phyloP scores from a whole-genome alignment of 1,284 basidiomycete species.

The Irpex rosettiformis region DNA sequence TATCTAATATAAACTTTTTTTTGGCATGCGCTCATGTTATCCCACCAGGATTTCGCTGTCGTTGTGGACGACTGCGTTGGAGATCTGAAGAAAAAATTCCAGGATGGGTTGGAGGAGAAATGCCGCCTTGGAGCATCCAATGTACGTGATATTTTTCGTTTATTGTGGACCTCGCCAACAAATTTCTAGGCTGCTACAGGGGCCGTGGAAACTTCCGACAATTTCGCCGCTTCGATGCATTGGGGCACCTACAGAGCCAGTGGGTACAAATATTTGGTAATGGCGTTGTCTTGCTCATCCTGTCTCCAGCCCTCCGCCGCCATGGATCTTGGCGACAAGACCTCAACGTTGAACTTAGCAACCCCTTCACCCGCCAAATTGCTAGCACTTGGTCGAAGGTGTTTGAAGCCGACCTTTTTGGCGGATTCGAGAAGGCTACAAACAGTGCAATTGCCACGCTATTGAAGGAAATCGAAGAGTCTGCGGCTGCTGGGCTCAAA shows the following conservation, averaged over 20 bases:
- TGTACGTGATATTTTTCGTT: conserved; percentile 27
- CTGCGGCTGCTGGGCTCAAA: not conserved
- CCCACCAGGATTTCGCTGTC: not conserved
- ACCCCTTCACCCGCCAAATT: conserved; percentile 57
- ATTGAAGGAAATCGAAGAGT: not conserved
- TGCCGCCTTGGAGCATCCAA: conserved; percentile 47
- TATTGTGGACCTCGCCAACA: not conserved
- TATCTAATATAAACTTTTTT: no score
- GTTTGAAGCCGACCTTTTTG: conserved; percentile 59
- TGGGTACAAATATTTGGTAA: not conserved
- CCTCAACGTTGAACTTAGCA: conserved; percentile 53
- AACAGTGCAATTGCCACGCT: conserved; percentile 33
- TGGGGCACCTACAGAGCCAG: not conserved
- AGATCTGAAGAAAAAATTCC: conserved; percentile 46
- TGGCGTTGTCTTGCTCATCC: not conserved
- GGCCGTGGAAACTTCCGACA: not conserved
- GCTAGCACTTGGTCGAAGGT: conserved; percentile 56
- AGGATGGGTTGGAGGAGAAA: conserved; percentile 55
- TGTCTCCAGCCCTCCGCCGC: conserved; percentile 44
- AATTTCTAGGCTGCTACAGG: not conserved
- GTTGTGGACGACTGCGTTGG: conserved; percentile 38
- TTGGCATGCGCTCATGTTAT: not conserved
- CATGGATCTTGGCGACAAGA: conserved; percentile 53
- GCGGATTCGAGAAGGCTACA: conserved; percentile 39
- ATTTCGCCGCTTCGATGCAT: not conserved